These are phyloP conservation scores for Ricinus communis DNA, from an alignment of 345 rosid species.

Conservation along the genomic window DNA sequence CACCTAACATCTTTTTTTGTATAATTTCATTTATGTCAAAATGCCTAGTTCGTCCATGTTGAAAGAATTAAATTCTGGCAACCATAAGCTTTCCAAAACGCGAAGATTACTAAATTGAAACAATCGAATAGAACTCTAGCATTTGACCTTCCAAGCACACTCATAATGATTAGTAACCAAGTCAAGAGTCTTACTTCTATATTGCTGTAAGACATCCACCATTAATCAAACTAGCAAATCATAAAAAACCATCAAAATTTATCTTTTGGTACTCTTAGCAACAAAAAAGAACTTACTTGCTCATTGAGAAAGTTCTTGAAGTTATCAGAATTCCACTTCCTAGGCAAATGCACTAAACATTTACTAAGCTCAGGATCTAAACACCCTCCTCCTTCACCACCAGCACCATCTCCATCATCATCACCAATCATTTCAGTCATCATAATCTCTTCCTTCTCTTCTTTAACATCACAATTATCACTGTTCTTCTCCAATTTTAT, in stretches of 20 bases:
- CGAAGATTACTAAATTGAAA: no score
- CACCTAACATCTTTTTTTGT: no score
- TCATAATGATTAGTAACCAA: no score
- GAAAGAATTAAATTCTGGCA: no score
- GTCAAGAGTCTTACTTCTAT: neutral
- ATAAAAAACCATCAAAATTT: neutral
- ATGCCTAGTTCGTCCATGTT: no score
- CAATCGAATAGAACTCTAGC: no score
- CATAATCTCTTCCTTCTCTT: constrained; percentile 40
- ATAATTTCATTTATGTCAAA: no score
- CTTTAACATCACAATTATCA: constrained; percentile 23
- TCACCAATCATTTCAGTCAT: constrained; percentile 56
- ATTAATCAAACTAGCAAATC: neutral
- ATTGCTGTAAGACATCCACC: neutral
- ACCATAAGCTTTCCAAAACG: no score
- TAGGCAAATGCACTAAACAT: constrained; percentile 77
- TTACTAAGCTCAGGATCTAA: constrained; percentile 55
- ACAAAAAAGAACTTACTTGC: constrained; percentile 39
- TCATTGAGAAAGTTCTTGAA: constrained; percentile 61
- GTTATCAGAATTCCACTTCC: constrained; percentile 62
- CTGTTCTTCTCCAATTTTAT: constrained; percentile 33
- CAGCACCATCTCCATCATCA: constrained; percentile 34
- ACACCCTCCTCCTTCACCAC: constrained; percentile 36
- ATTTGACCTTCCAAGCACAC: no score
- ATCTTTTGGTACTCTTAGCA: neutral